These are phyloP conservation scores for Saturnispora besseyi DNA, from an alignment of 805 yeast genomes.

Conservation along the genomic window DNA sequence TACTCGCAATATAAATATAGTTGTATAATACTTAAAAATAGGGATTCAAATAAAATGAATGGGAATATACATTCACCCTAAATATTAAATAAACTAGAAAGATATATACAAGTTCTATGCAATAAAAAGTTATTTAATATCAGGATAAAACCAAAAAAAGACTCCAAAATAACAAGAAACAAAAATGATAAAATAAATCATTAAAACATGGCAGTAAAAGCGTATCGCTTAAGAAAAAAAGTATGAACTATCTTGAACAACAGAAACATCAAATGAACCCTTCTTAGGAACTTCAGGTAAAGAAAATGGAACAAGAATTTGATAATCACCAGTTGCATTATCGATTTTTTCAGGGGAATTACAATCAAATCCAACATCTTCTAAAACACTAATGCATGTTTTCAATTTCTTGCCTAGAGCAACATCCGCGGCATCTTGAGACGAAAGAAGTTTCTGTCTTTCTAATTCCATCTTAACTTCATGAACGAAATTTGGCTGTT, in stretches of 20 bases:
- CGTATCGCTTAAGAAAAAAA: slow-evolving; percentile 43
- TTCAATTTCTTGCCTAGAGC: slow-evolving; percentile 44
- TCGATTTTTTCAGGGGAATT: slow-evolving; percentile 11
- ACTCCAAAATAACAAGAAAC: background rate
- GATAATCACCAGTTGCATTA: slow-evolving; percentile 22
- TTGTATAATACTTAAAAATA: background rate
- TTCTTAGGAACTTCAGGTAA: slow-evolving; percentile 68
- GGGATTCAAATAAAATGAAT: background rate
- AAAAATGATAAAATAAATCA: background rate
- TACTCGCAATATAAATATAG: background rate
- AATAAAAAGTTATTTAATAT: background rate
- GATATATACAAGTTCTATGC: slow-evolving; percentile 3
- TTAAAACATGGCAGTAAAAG: background rate
- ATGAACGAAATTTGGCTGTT: slow-evolving; percentile 55
- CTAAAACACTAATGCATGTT: slow-evolving; percentile 60
- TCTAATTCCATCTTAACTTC: slow-evolving; percentile 64
- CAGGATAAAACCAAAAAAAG: background rate
- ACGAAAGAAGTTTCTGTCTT: slow-evolving; percentile 46
- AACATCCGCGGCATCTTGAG: slow-evolving; percentile 42
- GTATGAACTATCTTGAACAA: slow-evolving; percentile 64
- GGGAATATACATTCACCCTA: background rate
- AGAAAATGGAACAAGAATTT: slow-evolving; percentile 55
- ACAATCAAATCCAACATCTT: slow-evolving; percentile 19
- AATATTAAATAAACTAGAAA: background rate
- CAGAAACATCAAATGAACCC: slow-evolving; percentile 76